phyloP scores from a whole-genome alignment of 768 basidiomycete genomes.

The Chiua virens region DNA sequence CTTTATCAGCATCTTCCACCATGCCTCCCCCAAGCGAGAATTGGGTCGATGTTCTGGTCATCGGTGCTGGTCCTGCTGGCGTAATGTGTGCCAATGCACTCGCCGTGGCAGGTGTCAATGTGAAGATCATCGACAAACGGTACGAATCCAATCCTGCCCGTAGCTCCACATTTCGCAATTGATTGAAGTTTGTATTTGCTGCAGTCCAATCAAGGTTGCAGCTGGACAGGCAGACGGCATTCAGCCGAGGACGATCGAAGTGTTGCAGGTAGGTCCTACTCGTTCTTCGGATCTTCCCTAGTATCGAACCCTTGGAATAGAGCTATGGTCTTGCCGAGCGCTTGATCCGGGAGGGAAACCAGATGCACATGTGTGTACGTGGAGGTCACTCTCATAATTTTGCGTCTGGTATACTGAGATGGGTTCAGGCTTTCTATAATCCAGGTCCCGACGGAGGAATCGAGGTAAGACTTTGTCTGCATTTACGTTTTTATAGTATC shows the following conservation, averaged over 20 bases:
- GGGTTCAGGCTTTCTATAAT: constrained; percentile 69
- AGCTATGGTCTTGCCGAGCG: constrained; percentile 79
- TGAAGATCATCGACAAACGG: constrained; percentile 33
- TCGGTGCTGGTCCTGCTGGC: constrained; percentile 41
- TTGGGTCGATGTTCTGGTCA: constrained; percentile 46
- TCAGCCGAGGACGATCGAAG: constrained; percentile 54
- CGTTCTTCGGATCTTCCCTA: background rate
- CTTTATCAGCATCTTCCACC: background rate
- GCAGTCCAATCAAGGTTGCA: constrained; percentile 41
- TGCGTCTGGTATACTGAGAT: background rate
- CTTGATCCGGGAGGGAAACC: constrained; percentile 61
- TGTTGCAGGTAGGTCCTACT: constrained; percentile 40
- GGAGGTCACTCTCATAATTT: background rate
- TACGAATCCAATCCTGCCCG: constrained; percentile 13
- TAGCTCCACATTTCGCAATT: too few relatives aligned
- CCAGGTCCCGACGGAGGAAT: constrained; percentile 61
- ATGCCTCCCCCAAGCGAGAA: constrained; percentile 23
- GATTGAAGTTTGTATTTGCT: background rate
- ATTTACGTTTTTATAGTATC: background rate
- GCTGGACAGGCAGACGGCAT: constrained; percentile 59
- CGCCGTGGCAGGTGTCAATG: constrained; percentile 28
- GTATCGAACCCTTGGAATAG: constrained; percentile 32
- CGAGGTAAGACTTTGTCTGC: constrained; percentile 40
- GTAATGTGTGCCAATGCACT: too few relatives aligned
- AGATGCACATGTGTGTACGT: constrained; percentile 68